Evolutionary conservation across 495 filamentous ascomycete genomes (phyloP), one percentile per base, ranked within the genome.

Genomic region (Xylaria grammica): DNA sequence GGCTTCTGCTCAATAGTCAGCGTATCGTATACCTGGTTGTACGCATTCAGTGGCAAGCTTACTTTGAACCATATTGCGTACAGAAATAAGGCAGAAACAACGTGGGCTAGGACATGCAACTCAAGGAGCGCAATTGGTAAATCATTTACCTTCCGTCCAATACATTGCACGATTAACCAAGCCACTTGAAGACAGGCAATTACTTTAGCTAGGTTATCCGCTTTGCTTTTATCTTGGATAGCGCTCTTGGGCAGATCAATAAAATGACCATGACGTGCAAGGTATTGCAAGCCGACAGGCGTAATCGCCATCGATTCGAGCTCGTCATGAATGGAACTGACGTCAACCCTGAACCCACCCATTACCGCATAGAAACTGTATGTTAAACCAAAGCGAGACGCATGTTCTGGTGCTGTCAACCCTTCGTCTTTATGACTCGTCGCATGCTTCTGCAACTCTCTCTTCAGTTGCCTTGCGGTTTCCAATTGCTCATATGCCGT

Each of bases 41-140:
- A 49, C 6, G 2, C 6, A 26, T 49, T 26, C 1, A 49, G 2
- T 26, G 2, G 4, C 11, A 26, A 49, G 4, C 11, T 49, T 49
- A 58, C 62, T 29, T 73, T 61, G 27, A 68, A 46, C 69, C 69
- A 71, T 13, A 63, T 48, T 3, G 24, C 34, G 38, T 71, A 71
- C 29, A 71, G 38, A 0, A 46, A 19, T 2, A 68, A 40, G 3
- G 66, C 66, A 58, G 66, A 71, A 5, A 55, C 32, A 20, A 71
- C 69, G 51, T 69, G 69, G 4, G 59, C 65, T 24, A 71, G 40
- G 1, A 52, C 59, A 30, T 71, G 62, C 3, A 71, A 19, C 53
- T 71, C 69, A 13, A 71, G 62, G 3, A 71, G 52, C 17, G 66
- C 26, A 9, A 68, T 57, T 32, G 69, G 69, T 4, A 71, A 38